phyloP scores from a whole-genome alignment of 441 rosid species.

The Euphorbia schlechtendalii region DNA sequence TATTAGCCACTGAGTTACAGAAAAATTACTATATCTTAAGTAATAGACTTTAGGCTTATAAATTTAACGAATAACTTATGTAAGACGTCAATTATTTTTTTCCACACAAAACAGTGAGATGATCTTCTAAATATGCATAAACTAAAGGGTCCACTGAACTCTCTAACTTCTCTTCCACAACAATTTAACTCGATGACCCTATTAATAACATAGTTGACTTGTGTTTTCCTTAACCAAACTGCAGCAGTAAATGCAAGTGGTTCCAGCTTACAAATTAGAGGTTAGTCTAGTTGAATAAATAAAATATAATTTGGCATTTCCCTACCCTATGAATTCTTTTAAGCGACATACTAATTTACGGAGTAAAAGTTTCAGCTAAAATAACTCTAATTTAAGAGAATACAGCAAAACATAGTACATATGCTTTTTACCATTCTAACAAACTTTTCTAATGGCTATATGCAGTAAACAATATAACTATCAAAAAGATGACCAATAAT shows the following conservation, averaged over 20 bases:
- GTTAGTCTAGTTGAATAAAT: neutral
- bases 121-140: neutral
- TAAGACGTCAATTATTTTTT: neutral
- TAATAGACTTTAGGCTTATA: too few species aligned
- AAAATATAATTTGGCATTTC: neutral
- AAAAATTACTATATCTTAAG: neutral
- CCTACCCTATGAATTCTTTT: neutral
- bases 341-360: too few species aligned
- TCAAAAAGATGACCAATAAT: neutral
- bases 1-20: neutral
- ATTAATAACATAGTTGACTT: neutral
- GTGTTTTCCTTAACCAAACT: neutral
- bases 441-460: neutral
- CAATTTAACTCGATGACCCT: too few species aligned
- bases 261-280: neutral
- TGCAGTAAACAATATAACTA: neutral
- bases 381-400: neutral
- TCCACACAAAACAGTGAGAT: neutral
- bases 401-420: neutral
- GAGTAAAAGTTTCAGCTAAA: neutral
- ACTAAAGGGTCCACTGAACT: neutral
- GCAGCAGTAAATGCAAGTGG: neutral
- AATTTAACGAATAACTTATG: neutral
- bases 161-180: neutral
- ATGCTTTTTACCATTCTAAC: neutral